Conservation (phyloP, 2,329 filamentous ascomycete species). For the Chrysoporthe deuterocubensis region DNA sequence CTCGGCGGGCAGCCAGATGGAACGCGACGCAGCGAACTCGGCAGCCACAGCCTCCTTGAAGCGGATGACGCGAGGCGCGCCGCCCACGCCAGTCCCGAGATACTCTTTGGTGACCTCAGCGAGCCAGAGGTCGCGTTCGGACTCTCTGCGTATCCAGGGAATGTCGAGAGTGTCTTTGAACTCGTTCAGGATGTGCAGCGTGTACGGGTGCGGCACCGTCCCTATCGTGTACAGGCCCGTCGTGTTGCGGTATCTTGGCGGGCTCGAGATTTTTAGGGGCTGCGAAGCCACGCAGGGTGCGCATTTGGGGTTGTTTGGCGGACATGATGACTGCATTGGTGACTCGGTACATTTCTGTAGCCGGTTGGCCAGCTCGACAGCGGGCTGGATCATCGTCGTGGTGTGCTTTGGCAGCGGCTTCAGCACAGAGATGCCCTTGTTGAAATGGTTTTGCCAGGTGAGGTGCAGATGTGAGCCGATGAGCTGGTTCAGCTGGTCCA, state of each 20-base stretch:
- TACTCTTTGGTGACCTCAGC: slow-evolving; percentile 70
- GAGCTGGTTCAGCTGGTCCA: slow-evolving; percentile 70
- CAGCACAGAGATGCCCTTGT: slow-evolving; percentile 76
- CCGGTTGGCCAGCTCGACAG: slow-evolving; percentile 72
- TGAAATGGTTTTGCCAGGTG: slow-evolving; percentile 81
- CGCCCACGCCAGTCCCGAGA: slow-evolving; percentile 65
- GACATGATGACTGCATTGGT: slow-evolving; percentile 77
- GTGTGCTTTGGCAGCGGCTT: slow-evolving; percentile 80
- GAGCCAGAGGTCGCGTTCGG: slow-evolving; percentile 80
- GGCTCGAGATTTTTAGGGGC: slow-evolving; percentile 69
- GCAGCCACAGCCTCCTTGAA: slow-evolving; percentile 84
- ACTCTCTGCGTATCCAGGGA: slow-evolving; percentile 67
- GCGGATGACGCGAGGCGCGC: slow-evolving; percentile 67
- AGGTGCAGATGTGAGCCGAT: slow-evolving; percentile 85
- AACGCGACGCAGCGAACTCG: slow-evolving; percentile 63
- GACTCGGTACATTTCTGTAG: slow-evolving; percentile 76
- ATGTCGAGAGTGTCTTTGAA: slow-evolving; percentile 65
- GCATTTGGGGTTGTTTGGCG: slow-evolving; percentile 78
- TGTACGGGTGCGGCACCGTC: slow-evolving; percentile 90
- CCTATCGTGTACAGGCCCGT: slow-evolving; percentile 79
- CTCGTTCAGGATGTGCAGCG: slow-evolving; percentile 70
- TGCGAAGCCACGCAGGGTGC: slow-evolving; percentile 70
- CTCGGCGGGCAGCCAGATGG: slow-evolving; percentile 82
- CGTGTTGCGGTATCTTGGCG: slow-evolving; percentile 71
- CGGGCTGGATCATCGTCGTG: slow-evolving; percentile 71